A percentile compares a stretch with the other conserved stretches of the same genome.
These are phyloP conservation scores for Spathaspora passalidarum DNA, from an alignment of 805 yeast species.

Conservation along the genomic window DNA sequence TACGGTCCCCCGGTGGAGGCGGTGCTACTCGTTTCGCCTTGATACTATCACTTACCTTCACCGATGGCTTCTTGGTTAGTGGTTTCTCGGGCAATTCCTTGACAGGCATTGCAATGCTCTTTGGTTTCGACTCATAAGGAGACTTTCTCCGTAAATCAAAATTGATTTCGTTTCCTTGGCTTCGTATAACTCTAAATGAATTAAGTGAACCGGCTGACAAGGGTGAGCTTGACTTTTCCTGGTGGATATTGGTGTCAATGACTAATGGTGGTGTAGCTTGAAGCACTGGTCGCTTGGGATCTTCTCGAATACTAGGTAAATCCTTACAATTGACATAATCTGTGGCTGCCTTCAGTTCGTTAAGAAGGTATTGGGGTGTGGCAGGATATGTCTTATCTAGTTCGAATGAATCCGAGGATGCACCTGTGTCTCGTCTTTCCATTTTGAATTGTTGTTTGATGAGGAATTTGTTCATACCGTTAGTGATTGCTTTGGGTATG, in stretches of 20 bases:
- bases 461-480: conserved; percentile 31
- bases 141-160: conserved; percentile 77
- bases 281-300: not conserved
- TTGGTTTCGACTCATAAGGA: conserved; percentile 50
- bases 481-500: conserved; percentile 33
- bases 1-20: conserved; percentile 50
- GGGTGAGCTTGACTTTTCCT: conserved; percentile 1
- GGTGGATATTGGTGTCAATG: not conserved
- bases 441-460: conserved; percentile 31
- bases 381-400: not conserved
- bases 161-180: conserved; percentile 70
- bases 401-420: conserved; percentile 51
- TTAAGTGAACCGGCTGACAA: conserved; percentile 13
- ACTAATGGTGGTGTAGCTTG: not conserved
- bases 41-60: conserved; percentile 26
- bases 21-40: conserved; percentile 74
- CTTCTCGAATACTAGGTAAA: not conserved
- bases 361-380: conserved; percentile 14
- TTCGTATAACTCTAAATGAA: conserved; percentile 65
- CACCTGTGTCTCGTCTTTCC: conserved; percentile 47
- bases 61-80: conserved; percentile 1
- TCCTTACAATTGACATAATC: not conserved
- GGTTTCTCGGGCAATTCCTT: not conserved
- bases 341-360: conserved; percentile 12
- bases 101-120: conserved; percentile 12